Evolutionary conservation across 75 land plant genomes (phyloP).

Genomic region (Pinus taeda): DNA sequence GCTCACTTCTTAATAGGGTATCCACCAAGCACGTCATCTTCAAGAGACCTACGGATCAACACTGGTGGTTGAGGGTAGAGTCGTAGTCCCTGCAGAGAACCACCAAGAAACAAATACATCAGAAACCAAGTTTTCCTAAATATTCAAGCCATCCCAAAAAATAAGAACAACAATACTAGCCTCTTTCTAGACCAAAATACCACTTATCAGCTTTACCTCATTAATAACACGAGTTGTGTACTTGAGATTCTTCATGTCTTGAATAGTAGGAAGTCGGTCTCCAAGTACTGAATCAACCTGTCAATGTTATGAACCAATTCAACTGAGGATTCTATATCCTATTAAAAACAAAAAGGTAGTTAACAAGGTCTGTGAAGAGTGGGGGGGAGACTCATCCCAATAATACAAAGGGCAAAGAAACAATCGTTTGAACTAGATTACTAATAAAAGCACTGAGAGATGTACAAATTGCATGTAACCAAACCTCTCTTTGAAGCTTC

Average conservation of each 20-base stretch:
- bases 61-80: conserved; percentile 98
- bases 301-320: conserved; percentile 6
- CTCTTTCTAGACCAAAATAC: neutral
- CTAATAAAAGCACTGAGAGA: neutral
- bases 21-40: conserved; percentile 73
- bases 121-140: neutral
- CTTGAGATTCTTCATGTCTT: conserved; percentile 88
- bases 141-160: neutral
- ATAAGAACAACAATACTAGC: neutral
- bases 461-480: neutral
- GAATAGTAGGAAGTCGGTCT: conserved; percentile 77
- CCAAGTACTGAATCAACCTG: conserved; percentile 90
- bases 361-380: no score
- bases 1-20: conserved; percentile 72
- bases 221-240: conserved; percentile 88
- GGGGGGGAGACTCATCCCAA: conserved; percentile 1
- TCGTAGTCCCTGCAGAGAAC: conserved; percentile 74
- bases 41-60: conserved; percentile 80
- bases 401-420: neutral
- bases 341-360: neutral
- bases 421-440: neutral
- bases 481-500: conserved; percentile 92
- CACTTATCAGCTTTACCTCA: conserved; percentile 52
- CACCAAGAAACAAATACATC: neutral
- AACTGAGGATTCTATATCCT: neutral